Percentiles rank a stretch among this genome's conserved stretches.
These are phyloP conservation scores for Malus hybrid DNA, from an alignment of 331 rosid genomes.

Conservation along the genomic window DNA sequence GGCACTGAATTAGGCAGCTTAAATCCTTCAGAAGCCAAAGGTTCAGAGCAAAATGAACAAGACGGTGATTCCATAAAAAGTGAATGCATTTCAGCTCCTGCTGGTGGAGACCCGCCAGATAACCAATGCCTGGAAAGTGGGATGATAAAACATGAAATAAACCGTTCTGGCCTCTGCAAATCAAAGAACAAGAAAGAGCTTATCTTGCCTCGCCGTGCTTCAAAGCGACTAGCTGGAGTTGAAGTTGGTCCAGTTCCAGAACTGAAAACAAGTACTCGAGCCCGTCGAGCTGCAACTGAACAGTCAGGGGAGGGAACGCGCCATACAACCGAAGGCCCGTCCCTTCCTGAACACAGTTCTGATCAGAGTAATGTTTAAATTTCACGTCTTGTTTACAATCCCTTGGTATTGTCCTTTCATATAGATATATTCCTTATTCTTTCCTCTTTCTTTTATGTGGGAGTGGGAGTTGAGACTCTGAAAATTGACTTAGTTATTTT, in stretches of 20 bases:
- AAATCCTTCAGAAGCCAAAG: conserved; percentile 11
- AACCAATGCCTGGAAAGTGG: conserved; percentile 21
- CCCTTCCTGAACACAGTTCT: conserved; percentile 2
- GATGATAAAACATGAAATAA: conserved; percentile 18
- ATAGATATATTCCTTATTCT: not conserved
- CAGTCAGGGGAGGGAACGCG: conserved; percentile 21
- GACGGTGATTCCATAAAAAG: conserved; percentile 15
- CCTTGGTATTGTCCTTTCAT: not conserved
- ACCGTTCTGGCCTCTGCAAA: conserved; percentile 18
- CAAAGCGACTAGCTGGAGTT: conserved; percentile 90
- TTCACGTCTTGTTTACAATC: not conserved
- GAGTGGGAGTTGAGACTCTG: not conserved
- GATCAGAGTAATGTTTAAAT: conserved; percentile 27
- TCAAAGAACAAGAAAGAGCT: conserved; percentile 33
- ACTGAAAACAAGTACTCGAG: conserved; percentile 33
- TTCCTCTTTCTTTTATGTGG: not conserved
- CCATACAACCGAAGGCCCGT: not conserved
- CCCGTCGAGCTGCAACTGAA: conserved; percentile 32
- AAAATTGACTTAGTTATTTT: not conserved
- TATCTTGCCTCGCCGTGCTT: conserved; percentile 64
- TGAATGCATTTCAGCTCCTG: conserved; percentile 12
- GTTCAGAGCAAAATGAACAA: conserved; percentile 24
- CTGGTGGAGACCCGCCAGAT: conserved; percentile 8
- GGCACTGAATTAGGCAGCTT: not conserved
- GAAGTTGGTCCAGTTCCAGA: conserved; percentile 52